Percentiles rank a stretch among this genome's conserved stretches.
Conservation (phyloP, 2,329 filamentous ascomycete species). For the Alternaria angustiovoidea region DNA sequence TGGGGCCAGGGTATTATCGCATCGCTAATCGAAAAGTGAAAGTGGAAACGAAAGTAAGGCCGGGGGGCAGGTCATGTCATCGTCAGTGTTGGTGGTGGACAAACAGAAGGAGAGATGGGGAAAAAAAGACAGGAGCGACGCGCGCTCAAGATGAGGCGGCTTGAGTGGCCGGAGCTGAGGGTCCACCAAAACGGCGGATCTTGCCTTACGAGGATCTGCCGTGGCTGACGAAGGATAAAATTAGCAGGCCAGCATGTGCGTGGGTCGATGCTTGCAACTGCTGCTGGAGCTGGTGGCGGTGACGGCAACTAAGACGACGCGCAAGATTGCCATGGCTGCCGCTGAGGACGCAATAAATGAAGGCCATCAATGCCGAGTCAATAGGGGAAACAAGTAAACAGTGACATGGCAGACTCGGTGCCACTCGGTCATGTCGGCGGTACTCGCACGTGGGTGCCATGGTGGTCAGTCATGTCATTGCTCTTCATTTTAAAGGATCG, state of each 20-base stretch:
- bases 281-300: slow-evolving; percentile 1
- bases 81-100: slow-evolving; percentile 3
- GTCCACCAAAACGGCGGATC: slow-evolving; percentile 14
- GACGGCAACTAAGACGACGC: neutral
- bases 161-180: slow-evolving; percentile 14
- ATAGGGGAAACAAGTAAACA: neutral
- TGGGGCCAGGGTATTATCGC: slow-evolving; percentile 17
- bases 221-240: slow-evolving; percentile 18
- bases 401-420: neutral
- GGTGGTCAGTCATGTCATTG: neutral
- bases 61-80: slow-evolving; percentile 19
- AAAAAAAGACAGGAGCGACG: slow-evolving; percentile 21
- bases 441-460: neutral
- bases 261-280: slow-evolving; percentile 1
- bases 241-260: slow-evolving; percentile 15
- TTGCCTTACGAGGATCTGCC: slow-evolving; percentile 11
- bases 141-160: slow-evolving; percentile 8
- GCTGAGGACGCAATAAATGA: neutral
- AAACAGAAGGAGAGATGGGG: neutral
- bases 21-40: slow-evolving; percentile 13
- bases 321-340: slow-evolving; percentile 2
- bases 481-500: neutral
- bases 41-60: slow-evolving; percentile 2
- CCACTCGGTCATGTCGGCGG: neutral
- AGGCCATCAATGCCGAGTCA: neutral